Percentiles rank a stretch among this genome's conserved stretches.
These are phyloP conservation scores for Acorus calamus DNA, from an alignment of 106 monocot genomes.

Conservation along the genomic window DNA sequence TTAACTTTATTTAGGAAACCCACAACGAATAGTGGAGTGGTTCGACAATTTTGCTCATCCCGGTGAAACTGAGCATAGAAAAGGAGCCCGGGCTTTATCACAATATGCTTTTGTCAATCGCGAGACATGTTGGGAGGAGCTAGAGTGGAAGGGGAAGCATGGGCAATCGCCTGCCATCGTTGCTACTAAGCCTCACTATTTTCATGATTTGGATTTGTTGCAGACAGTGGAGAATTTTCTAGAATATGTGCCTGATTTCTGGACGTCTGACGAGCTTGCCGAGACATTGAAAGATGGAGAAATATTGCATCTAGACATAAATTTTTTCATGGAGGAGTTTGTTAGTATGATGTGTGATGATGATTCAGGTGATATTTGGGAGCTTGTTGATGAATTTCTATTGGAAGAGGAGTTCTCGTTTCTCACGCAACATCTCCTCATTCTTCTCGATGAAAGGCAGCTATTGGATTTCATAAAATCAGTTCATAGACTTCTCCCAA, in stretches of 20 bases:
- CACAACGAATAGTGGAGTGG: slow-evolving; percentile 66
- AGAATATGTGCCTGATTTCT: slow-evolving; percentile 84
- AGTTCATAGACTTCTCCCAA: slow-evolving; percentile 19
- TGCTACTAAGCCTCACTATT: slow-evolving; percentile 97
- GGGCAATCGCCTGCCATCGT: slow-evolving; percentile 94
- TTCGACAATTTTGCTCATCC: slow-evolving; percentile 77
- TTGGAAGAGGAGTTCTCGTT: slow-evolving; percentile 54
- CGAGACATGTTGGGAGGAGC: slow-evolving; percentile 91
- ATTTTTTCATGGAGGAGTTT: slow-evolving; percentile 75
- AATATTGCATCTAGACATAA: slow-evolving; percentile 56
- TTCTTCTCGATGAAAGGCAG: slow-evolving; percentile 48
- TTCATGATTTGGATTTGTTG: slow-evolving; percentile 74
- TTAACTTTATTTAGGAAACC: slow-evolving; percentile 37
- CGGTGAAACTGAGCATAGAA: slow-evolving; percentile 71
- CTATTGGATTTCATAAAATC: slow-evolving; percentile 52
- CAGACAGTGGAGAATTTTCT: slow-evolving; percentile 83
- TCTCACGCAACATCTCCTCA: slow-evolving; percentile 54
- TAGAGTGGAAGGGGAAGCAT: slow-evolving; percentile 92
- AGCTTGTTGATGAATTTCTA: slow-evolving; percentile 52
- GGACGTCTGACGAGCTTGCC: slow-evolving; percentile 85
- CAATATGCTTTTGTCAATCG: slow-evolving; percentile 88
- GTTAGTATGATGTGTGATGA: slow-evolving; percentile 71
- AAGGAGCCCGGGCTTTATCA: slow-evolving; percentile 68
- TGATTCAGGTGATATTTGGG: slow-evolving; percentile 51
- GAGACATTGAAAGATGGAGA: slow-evolving; percentile 80